phyloP scores from a whole-genome alignment of 2,329 filamentous ascomycete genomes.

The Cytospora piceicola region DNA sequence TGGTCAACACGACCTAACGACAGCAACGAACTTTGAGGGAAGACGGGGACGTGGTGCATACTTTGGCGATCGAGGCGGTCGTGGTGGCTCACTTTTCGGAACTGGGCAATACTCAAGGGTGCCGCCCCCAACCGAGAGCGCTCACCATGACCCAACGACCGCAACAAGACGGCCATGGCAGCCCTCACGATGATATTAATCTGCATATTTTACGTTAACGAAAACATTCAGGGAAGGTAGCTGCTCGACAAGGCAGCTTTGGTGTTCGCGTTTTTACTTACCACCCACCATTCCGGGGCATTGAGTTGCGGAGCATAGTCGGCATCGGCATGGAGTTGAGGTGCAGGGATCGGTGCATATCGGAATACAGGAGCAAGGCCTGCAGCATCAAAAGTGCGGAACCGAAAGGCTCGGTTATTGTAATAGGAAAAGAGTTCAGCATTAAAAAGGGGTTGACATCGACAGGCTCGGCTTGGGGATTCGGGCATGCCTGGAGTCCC shows the following conservation, averaged over 20 bases:
- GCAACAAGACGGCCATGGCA: conserved; percentile 6
- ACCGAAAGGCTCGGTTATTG: background rate
- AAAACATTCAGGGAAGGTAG: background rate
- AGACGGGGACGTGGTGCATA: background rate
- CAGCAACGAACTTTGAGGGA: background rate
- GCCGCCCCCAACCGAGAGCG: conserved; percentile 6
- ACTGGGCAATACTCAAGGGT: conserved; percentile 15
- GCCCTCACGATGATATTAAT: background rate
- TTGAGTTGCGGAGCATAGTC: conserved; percentile 18
- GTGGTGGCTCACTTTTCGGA: background rate
- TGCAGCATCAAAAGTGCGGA: conserved; percentile 1
- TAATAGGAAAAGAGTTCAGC: background rate
- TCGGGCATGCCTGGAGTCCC: conserved; percentile 9
- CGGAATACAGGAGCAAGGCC: background rate
- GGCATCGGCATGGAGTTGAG: conserved; percentile 23
- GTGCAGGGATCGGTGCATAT: conserved; percentile 7
- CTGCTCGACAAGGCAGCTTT: background rate
- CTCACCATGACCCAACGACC: conserved; percentile 6
- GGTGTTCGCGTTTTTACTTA: conserved; percentile 12
- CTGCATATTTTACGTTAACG: conserved; percentile 6
- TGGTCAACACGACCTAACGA: conserved; percentile 4
- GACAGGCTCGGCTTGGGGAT: background rate
- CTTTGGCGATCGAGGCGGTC: background rate
- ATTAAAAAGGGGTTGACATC: background rate
- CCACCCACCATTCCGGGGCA: conserved; percentile 3